Percentiles rank a stretch among this genome's conserved stretches.
Conservation (phyloP, 768 basidiomycete genomes). For the Naganishia vishniacii region DNA sequence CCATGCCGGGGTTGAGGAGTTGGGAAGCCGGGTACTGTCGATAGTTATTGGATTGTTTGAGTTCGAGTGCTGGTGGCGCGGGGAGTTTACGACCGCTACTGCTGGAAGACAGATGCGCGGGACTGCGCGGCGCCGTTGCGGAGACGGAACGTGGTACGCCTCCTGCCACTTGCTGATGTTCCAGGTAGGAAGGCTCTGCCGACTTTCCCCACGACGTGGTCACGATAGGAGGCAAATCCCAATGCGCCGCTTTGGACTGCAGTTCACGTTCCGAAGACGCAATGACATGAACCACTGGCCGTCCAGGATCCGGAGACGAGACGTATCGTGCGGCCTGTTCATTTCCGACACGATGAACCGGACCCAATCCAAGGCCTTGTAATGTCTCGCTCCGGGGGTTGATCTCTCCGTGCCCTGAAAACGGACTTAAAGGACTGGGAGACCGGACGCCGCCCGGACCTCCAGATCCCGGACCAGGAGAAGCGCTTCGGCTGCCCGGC, state of each 20-base stretch:
- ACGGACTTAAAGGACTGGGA: constrained; percentile 16
- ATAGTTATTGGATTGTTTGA: not conserved
- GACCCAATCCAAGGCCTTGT: not conserved
- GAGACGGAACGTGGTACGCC: too few species aligned
- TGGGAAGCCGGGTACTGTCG: not conserved
- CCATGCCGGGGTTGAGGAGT: constrained; percentile 10
- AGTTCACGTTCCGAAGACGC: too few species aligned
- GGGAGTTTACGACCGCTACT: not conserved
- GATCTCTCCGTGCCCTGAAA: constrained; percentile 8
- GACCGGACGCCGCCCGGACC: not conserved
- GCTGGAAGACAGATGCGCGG: not conserved
- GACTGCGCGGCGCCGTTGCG: too few species aligned
- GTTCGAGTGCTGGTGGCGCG: not conserved
- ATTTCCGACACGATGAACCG: not conserved
- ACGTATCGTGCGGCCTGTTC: not conserved
- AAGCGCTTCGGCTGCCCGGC: too few species aligned
- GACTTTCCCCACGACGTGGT: not conserved
- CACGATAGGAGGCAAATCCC: constrained; percentile 17
- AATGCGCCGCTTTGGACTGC: not conserved
- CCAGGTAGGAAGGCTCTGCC: too few species aligned
- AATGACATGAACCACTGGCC: not conserved
- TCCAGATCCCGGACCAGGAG: too few species aligned
- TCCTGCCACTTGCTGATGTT: too few species aligned
- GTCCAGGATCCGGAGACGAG: not conserved
- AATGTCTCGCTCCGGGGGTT: not conserved